A percentile compares a stretch with the other conserved stretches of the same genome.
Evolutionary conservation across 1,284 basidiomycete species (phyloP).

Genomic region (Malassezia brasiliensis): DNA sequence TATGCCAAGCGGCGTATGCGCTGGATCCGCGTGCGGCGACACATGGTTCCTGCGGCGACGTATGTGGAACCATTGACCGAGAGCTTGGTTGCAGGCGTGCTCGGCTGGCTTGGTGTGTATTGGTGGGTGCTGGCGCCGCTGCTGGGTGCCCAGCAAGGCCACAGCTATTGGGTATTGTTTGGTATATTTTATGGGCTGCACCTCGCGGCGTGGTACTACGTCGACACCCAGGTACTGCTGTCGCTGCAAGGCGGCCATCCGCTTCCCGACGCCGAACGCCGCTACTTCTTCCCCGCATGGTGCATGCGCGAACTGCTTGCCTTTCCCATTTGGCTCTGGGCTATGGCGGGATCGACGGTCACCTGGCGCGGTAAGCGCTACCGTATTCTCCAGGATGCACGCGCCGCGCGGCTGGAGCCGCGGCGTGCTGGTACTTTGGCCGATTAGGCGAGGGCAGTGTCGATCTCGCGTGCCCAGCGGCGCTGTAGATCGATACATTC

Average conservation of each 20-base stretch:
- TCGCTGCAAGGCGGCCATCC: constrained; percentile 19
- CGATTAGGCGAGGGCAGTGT: constrained; percentile 1
- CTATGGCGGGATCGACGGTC: constrained; percentile 29
- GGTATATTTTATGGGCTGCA: constrained; percentile 13
- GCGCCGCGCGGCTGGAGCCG: constrained; percentile 1
- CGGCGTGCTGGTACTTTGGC: not conserved
- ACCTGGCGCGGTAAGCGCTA: constrained; percentile 18
- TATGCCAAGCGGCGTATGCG: constrained; percentile 41
- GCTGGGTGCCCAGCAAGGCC: not conserved
- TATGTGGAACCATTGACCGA: constrained; percentile 44
- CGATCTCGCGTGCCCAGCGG: constrained; percentile 6
- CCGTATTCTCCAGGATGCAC: constrained; percentile 11
- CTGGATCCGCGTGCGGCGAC: constrained; percentile 47
- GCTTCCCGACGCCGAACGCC: constrained; percentile 13
- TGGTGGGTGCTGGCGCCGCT: constrained; percentile 13
- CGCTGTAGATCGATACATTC: constrained; percentile 9
- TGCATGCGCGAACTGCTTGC: constrained; percentile 36
- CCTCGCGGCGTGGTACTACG: constrained; percentile 17
- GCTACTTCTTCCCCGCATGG: constrained; percentile 27
- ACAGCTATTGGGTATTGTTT: not conserved
- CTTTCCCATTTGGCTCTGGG: constrained; percentile 44
- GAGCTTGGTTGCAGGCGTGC: constrained; percentile 34
- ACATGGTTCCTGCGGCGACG: constrained; percentile 43
- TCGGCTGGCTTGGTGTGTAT: constrained; percentile 29
- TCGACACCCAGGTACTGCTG: constrained; percentile 19